Base-by-base conservation (phyloP, 164 flowering plant genomes). In the Piper longum region DNA sequence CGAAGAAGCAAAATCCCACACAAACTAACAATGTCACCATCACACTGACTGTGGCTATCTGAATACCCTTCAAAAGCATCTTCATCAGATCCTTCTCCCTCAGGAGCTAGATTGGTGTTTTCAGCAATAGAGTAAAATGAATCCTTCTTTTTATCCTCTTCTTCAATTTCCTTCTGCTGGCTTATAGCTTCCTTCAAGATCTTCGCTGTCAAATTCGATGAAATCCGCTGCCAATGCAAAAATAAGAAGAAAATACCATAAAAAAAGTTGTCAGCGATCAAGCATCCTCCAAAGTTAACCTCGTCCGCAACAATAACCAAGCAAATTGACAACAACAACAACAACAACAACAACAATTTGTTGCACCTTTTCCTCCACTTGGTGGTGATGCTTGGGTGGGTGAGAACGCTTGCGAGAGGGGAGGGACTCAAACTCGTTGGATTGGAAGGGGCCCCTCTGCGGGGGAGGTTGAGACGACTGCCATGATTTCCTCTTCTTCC, bases 161-260 rank as follows among this genome's bases (percentile, higher is more conserved):
- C 90, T 4, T 82, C 79, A 14, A 87, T 62, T 72, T 89, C 98
- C 68, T 77, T 86, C 76, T 87, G 96, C 75, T 92, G 98, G 62
- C 72, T 54, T 42, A 81, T 43, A 2, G 98, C 96, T 61, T 86
- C 84, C 69, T 80, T 83, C 75, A 92, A 70, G 43, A 92, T 87
- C 71, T 82, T 89, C 1, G 85, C 76, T 68, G 87, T 86, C 73
- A 82, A 73, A n/a, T 70, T 72, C 6, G 84, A 67, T 3, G 93
- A 80, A 17, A 88, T 75, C 26, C 78, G 70, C 87, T 86, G 67
- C 59, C 39, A 26, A 26, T 12, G 60, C 36, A 26, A 26, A 26
- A 57, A 6, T 9, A 1, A 57, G 19, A 60, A 19, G 65, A 43
- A 54, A 3, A n/a, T 14, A 62, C 1, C 1, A 59, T 16, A 8